Evolutionary conservation across 768 basidiomycete genomes (phyloP).

Genomic region (Hysterangium stoloniferum): DNA sequence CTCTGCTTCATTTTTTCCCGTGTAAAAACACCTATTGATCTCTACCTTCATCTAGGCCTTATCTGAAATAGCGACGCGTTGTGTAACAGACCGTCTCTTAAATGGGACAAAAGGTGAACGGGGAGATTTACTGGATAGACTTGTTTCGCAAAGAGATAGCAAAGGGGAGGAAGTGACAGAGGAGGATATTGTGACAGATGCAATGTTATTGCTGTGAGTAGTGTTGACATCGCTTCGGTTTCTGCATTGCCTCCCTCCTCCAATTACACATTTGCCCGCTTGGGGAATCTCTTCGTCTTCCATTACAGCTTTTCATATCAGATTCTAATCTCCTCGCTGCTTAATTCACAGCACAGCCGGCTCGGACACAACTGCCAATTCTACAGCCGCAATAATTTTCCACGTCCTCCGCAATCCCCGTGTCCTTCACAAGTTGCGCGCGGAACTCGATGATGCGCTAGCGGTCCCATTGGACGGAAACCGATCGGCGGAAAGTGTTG

Average conservation of each 20-base stretch:
- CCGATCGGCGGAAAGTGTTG: neutral
- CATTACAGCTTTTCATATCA: neutral
- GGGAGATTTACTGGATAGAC: constrained; percentile 3
- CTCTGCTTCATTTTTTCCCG: neutral
- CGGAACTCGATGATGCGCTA: constrained; percentile 12
- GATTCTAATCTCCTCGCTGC: neutral
- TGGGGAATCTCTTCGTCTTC: neutral
- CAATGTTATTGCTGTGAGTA: constrained; percentile 9
- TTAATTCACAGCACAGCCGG: constrained; percentile 25
- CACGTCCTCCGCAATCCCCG: constrained; percentile 10
- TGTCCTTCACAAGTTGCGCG: constrained; percentile 4
- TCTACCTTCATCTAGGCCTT: neutral
- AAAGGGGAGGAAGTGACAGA: neutral
- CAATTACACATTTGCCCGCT: too few relatives aligned
- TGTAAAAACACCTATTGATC: neutral
- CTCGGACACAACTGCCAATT: constrained; percentile 29
- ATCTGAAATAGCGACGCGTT: constrained; percentile 2
- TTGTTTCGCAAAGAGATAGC: neutral
- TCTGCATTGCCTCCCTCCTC: neutral
- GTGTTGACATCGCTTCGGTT: neutral
- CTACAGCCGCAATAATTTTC: constrained; percentile 21
- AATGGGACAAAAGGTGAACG: neutral
- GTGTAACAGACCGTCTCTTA: neutral
- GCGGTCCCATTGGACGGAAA: neutral
- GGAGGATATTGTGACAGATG: constrained; percentile 6